These are phyloP conservation scores for Amphicarpaea edgeworthii DNA, from an alignment of 306 rosid species.

Conservation along the genomic window DNA sequence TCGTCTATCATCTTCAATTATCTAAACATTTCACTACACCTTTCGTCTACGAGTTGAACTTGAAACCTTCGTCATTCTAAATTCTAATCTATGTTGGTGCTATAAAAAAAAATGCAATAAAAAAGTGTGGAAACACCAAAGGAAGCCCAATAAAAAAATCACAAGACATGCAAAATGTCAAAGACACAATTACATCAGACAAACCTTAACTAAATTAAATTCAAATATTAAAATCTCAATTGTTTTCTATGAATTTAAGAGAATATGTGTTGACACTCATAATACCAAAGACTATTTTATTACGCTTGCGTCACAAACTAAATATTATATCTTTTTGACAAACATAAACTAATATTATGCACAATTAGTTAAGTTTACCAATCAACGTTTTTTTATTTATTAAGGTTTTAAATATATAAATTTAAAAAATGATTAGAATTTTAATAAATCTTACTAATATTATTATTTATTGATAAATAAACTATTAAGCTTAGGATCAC, in stretches of 20 bases:
- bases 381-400: background rate
- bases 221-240: conserved; percentile 13
- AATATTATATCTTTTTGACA: background rate
- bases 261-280: conserved; percentile 27
- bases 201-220: conserved; percentile 14
- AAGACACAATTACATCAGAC: conserved; percentile 42
- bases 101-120: background rate
- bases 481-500: background rate
- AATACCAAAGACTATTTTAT: conserved; percentile 26
- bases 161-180: conserved; percentile 42
- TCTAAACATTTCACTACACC: conserved; percentile 10
- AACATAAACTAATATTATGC: background rate
- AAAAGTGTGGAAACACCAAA: conserved; percentile 10
- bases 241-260: background rate
- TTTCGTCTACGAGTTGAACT: conserved; percentile 33
- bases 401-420: background rate
- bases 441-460: background rate
- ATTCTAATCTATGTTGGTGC: conserved; percentile 9
- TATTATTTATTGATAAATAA: background rate
- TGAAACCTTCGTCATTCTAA: conserved; percentile 3
- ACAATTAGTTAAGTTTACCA: background rate
- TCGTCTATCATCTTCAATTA: conserved; percentile 16
- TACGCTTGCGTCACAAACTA: background rate
- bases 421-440: background rate
- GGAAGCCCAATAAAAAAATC: conserved; percentile 31